These are phyloP conservation scores for Stephania yunnanensis DNA, from an alignment of 164 flowering plant species.

Conservation along the genomic window DNA sequence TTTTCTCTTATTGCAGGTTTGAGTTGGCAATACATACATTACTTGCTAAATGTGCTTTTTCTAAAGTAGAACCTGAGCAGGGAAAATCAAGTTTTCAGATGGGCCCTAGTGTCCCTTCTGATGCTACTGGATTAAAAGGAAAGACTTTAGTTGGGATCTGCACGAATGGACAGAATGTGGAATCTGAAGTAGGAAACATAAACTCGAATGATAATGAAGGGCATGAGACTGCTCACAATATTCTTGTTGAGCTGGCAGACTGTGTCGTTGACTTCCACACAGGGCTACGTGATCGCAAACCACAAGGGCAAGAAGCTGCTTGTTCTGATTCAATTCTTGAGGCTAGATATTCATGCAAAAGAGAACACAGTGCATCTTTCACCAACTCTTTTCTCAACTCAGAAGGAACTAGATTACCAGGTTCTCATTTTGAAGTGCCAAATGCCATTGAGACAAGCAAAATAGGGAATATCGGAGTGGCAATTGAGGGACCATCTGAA, in stretches of 20 bases:
- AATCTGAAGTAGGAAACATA: conserved; percentile 37
- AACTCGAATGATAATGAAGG: conserved; percentile 42
- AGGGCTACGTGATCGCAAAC: conserved; percentile 34
- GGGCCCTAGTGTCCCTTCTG: conserved; percentile 26
- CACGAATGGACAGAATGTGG: conserved; percentile 25
- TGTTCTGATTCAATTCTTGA: conserved; percentile 35
- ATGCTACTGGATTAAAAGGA: conserved; percentile 34
- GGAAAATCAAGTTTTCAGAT: conserved; percentile 41
- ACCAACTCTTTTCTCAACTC: conserved; percentile 33
- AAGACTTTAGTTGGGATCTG: conserved; percentile 29
- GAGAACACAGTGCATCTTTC: conserved; percentile 33
- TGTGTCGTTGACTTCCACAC: conserved; percentile 43
- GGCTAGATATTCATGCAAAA: conserved; percentile 33
- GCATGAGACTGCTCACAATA: conserved; percentile 38
- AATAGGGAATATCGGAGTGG: conserved; percentile 30
- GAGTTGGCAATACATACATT: conserved; percentile 78
- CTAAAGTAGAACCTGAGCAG: conserved; percentile 44
- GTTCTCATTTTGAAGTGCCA: conserved; percentile 45
- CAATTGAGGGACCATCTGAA: conserved; percentile 82
- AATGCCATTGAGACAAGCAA: conserved; percentile 37
- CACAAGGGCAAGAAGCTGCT: conserved; percentile 31
- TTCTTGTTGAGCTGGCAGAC: conserved; percentile 55
- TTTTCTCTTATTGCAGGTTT: conserved; percentile 44
- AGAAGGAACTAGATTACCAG: conserved; percentile 36
- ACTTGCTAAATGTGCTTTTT: conserved; percentile 57